These are phyloP conservation scores for Leishmania guyanensis DNA, from an alignment of 208 protist species.

Conservation along the genomic window DNA sequence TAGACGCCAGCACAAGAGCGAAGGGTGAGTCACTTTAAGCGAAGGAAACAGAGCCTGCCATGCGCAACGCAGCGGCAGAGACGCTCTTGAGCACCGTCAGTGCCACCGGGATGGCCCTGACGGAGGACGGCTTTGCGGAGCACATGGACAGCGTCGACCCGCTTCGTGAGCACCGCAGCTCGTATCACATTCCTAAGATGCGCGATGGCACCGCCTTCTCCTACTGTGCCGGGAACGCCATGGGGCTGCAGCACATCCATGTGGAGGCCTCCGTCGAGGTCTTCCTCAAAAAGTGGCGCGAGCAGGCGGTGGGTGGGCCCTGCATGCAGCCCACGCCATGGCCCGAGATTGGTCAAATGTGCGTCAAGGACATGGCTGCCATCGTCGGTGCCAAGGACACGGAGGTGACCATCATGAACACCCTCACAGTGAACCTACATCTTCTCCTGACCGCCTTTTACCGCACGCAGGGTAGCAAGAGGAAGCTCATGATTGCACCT, in stretches of 20 bases:
- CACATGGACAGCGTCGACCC: constrained; percentile 70
- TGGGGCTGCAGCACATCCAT: constrained; percentile 89
- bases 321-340: constrained; percentile 84
- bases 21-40: not conserved
- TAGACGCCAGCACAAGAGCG: not conserved
- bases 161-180: constrained; percentile 56
- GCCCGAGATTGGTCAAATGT: constrained; percentile 82
- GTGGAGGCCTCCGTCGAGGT: constrained; percentile 57
- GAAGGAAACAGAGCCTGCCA: constrained; percentile 10
- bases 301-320: constrained; percentile 78
- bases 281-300: constrained; percentile 91
- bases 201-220: constrained; percentile 46
- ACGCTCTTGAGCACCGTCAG: constrained; percentile 54
- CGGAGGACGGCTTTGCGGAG: constrained; percentile 73
- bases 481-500: constrained; percentile 93
- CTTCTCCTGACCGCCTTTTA: constrained; percentile 94
- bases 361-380: constrained; percentile 59
- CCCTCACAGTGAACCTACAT: constrained; percentile 94
- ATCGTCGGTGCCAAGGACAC: constrained; percentile 85
- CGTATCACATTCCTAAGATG: constrained; percentile 60
- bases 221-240: constrained; percentile 91
- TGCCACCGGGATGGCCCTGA: constrained; percentile 53
- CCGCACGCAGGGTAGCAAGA: constrained; percentile 73
- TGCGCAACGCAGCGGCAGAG: constrained; percentile 72
- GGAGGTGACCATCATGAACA: constrained; percentile 94